Conservation (phyloP, 2,329 filamentous ascomycete species). For the Calonectria henricotiae region DNA sequence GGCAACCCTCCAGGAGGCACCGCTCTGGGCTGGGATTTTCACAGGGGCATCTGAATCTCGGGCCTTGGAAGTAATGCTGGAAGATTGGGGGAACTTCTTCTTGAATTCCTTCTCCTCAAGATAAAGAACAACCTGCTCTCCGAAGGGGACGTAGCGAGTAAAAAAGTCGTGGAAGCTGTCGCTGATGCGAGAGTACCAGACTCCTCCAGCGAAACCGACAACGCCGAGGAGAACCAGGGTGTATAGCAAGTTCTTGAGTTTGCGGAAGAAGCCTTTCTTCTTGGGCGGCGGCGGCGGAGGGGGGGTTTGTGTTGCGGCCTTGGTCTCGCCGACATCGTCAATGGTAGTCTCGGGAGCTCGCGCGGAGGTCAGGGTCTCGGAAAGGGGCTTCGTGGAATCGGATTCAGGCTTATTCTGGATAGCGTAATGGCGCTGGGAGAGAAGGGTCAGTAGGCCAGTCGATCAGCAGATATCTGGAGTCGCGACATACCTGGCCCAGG, state of each 20-base stretch:
- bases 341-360: constrained; percentile 61
- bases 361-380: constrained; percentile 68
- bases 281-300: constrained; percentile 61
- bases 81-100: constrained; percentile 79
- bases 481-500: constrained; percentile 57
- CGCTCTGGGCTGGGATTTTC: constrained; percentile 88
- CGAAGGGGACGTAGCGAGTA: constrained; percentile 95
- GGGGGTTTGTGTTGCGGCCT: constrained; percentile 60
- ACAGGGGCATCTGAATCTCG: constrained; percentile 79
- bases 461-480: constrained; percentile 57
- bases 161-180: constrained; percentile 99
- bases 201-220: constrained; percentile 87
- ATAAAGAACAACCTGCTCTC: constrained; percentile 94
- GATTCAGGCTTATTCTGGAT: constrained; percentile 69
- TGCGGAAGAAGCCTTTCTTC: constrained; percentile 79
- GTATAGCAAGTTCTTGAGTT: constrained; percentile 84
- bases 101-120: constrained; percentile 96
- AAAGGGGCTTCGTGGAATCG: constrained; percentile 66
- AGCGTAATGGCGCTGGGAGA: constrained; percentile 71
- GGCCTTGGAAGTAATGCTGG: constrained; percentile 63
- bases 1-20: constrained; percentile 85
- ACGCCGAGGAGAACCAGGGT: constrained; percentile 84
- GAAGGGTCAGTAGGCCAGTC: constrained; percentile 54
- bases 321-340: constrained; percentile 59
- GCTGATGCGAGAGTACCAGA: constrained; percentile 93